Percentiles rank a stretch among this genome's conserved stretches.
Evolutionary conservation across 805 yeast species (phyloP).

Genomic region (Candida palmyrensis): DNA sequence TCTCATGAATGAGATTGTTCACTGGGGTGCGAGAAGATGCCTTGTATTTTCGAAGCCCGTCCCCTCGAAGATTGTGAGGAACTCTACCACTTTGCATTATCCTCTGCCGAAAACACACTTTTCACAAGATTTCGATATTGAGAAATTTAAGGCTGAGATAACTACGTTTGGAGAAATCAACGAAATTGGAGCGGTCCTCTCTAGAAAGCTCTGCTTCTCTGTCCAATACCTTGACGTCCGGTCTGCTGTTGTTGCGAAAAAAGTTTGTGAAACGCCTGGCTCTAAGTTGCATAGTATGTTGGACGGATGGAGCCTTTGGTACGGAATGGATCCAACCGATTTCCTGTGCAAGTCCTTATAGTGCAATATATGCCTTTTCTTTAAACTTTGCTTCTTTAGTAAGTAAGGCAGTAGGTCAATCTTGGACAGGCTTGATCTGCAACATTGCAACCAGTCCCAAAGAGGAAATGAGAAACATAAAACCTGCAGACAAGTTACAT

Average conservation of each 20-base stretch:
- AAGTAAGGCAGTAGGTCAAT: no score
- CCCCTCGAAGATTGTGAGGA: constrained; percentile 18
- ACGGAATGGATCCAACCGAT: constrained; percentile 64
- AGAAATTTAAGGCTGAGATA: constrained; percentile 46
- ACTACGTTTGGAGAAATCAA: constrained; percentile 52
- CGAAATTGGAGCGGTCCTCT: constrained; percentile 62
- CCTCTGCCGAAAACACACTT: constrained; percentile 42
- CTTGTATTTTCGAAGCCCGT: constrained; percentile 35
- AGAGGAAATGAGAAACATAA: neutral
- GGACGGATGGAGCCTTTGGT: constrained; percentile 59
- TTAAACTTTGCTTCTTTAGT: no score
- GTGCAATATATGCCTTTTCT: neutral
- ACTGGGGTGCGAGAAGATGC: constrained; percentile 50
- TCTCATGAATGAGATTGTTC: constrained; percentile 26
- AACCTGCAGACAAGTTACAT: no score
- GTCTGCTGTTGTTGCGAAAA: constrained; percentile 57
- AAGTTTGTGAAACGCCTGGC: constrained; percentile 27
- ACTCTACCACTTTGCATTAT: constrained; percentile 18
- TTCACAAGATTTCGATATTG: constrained; percentile 39
- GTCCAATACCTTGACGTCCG: constrained; percentile 55
- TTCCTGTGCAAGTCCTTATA: constrained; percentile 31
- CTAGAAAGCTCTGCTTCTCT: constrained; percentile 57
- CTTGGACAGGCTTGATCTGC: no score
- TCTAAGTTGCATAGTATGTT: constrained; percentile 42
- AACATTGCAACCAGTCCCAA: constrained; percentile 1